phyloP scores from a whole-genome alignment of 768 basidiomycete genomes.

The Lactarius sp. region DNA sequence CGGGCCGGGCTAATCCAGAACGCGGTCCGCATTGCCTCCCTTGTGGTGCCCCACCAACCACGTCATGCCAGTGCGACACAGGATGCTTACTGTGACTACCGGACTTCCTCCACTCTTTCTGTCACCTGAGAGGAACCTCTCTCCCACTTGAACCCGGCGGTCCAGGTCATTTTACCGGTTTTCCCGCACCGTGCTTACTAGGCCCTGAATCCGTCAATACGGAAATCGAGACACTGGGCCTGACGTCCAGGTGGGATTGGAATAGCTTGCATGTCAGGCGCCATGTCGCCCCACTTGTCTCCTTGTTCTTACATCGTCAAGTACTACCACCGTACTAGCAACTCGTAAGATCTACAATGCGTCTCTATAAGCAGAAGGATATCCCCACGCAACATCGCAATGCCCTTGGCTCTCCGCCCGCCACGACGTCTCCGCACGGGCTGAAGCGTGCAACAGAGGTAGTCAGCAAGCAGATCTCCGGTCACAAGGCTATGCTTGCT shows the following conservation, averaged over 20 bases:
- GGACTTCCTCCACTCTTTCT: no score
- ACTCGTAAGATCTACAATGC: constrained; percentile 19
- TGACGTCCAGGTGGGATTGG: neutral
- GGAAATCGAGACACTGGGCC: neutral
- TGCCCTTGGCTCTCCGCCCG: neutral
- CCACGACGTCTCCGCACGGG: neutral
- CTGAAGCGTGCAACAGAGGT: constrained; percentile 18
- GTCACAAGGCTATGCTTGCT: constrained; percentile 17
- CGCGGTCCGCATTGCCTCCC: no score
- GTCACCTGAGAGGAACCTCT: no score
- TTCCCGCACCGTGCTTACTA: no score
- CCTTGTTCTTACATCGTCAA: constrained; percentile 14
- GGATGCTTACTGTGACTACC: no score
- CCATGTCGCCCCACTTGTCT: neutral
- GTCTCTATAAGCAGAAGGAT: constrained; percentile 17
- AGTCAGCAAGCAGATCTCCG: constrained; percentile 14
- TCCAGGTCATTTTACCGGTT: no score
- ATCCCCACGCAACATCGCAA: constrained; percentile 1
- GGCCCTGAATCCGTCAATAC: neutral
- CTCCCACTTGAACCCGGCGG: no score
- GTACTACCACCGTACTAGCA: constrained; percentile 15
- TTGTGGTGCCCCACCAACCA: no score
- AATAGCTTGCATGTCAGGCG: neutral
- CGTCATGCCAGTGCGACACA: no score
- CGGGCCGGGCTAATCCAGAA: no score